Percentiles rank a stretch among this genome's conserved stretches.
Evolutionary conservation across 768 basidiomycete species (phyloP).

Genomic region (Candolleomyces eurysporus): DNA sequence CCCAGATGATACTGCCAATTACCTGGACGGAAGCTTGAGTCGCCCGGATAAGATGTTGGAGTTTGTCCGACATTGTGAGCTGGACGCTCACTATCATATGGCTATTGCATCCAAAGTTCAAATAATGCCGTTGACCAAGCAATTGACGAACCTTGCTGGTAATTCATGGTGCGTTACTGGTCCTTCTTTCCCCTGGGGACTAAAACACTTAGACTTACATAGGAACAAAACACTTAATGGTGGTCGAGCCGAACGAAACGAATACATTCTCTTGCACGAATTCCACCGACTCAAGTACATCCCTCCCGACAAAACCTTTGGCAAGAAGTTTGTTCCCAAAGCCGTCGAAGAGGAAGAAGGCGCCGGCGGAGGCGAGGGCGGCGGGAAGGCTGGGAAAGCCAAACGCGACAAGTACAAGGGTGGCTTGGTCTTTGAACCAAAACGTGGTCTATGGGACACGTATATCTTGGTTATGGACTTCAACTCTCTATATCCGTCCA

Average conservation of each 20-base stretch:
- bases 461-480: constrained; percentile 99
- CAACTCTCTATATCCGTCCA: constrained; percentile 98
- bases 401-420: constrained; percentile 98
- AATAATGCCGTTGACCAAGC: constrained; percentile 86
- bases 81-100: constrained; percentile 97
- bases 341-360: constrained; percentile 49
- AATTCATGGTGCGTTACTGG: constrained; percentile 78
- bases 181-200: background rate
- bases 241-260: constrained; percentile 97
- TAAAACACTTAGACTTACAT: background rate
- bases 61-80: constrained; percentile 91
- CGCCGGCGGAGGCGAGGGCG: constrained; percentile 34
- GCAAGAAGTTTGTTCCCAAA: constrained; percentile 61
- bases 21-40: constrained; percentile 81
- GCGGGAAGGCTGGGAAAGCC: constrained; percentile 55
- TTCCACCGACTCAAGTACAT: constrained; percentile 96
- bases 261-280: constrained; percentile 97
- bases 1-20: constrained; percentile 89
- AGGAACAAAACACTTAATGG: constrained; percentile 98
- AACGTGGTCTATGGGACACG: constrained; percentile 94
- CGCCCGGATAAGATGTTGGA: constrained; percentile 77
- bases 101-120: constrained; percentile 94
- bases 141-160: constrained; percentile 93
- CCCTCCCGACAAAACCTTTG: constrained; percentile 91
- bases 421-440: constrained; percentile 96